phyloP scores from a whole-genome alignment of 2,329 filamentous ascomycete species.

The Aspergillus intermedius region DNA sequence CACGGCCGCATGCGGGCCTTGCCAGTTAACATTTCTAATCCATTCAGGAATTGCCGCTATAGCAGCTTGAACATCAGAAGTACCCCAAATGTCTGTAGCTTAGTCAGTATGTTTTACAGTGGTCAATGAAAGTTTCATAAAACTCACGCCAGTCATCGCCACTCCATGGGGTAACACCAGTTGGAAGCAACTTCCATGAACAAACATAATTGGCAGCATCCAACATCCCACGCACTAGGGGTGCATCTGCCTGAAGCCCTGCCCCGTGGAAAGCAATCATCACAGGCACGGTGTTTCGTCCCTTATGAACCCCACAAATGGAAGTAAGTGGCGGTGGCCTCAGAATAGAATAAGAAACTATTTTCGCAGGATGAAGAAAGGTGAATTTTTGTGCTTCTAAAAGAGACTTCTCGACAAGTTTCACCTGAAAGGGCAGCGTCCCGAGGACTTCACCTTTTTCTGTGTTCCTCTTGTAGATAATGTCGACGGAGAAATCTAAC shows the following conservation, averaged over 20 bases:
- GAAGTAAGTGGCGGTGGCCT: conserved; percentile 45
- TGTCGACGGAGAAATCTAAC: conserved; percentile 11
- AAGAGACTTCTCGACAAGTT: conserved; percentile 15
- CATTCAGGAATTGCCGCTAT: conserved; percentile 44
- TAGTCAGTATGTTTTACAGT: not conserved
- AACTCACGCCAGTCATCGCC: conserved; percentile 54
- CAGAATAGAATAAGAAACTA: conserved; percentile 53
- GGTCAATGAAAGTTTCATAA: not conserved
- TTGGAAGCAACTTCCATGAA: conserved; percentile 51
- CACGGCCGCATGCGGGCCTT: conserved; percentile 39
- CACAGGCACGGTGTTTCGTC: conserved; percentile 44
- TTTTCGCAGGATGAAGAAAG: conserved; percentile 48
- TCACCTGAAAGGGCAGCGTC: conserved; percentile 12
- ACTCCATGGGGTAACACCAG: conserved; percentile 53
- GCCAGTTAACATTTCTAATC: conserved; percentile 46
- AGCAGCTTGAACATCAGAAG: conserved; percentile 50
- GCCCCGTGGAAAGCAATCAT: conserved; percentile 52
- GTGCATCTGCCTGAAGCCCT: conserved; percentile 48
- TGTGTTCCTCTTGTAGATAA: conserved; percentile 10
- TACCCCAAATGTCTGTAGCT: conserved; percentile 46
- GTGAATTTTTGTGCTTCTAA: conserved; percentile 49
- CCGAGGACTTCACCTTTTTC: not conserved
- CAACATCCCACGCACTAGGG: conserved; percentile 42
- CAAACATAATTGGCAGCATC: conserved; percentile 47
- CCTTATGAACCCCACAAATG: conserved; percentile 8